Evolutionary conservation across 495 filamentous ascomycete genomes (phyloP).

Genomic region (Hypoxylon perforatum): DNA sequence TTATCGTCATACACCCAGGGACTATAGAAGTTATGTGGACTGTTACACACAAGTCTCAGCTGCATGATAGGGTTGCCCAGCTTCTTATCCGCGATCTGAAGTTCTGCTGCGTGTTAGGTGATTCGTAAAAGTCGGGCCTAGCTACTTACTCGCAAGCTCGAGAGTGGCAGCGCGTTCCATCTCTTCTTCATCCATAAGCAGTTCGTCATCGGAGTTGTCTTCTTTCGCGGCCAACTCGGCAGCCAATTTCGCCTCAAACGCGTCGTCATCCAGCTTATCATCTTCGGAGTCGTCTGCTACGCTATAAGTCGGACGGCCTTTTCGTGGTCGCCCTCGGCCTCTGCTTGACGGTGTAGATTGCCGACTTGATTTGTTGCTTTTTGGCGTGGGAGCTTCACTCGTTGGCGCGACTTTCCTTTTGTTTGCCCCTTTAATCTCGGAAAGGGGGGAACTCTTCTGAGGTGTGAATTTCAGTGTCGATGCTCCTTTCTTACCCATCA

Average conservation of each 20-base stretch:
- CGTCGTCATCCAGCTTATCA: slow-evolving; percentile 78
- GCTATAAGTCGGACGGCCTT: slow-evolving; percentile 57
- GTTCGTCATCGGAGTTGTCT: slow-evolving; percentile 58
- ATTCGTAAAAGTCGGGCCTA: not conserved
- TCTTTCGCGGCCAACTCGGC: slow-evolving; percentile 66
- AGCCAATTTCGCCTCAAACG: slow-evolving; percentile 76
- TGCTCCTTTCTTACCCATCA: slow-evolving; percentile 57
- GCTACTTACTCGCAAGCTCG: slow-evolving; percentile 76
- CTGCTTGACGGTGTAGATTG: slow-evolving; percentile 74
- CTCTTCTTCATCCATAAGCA: slow-evolving; percentile 64
- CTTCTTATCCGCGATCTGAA: slow-evolving; percentile 90
- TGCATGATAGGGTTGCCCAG: slow-evolving; percentile 95
- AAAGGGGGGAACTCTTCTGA: slow-evolving; percentile 27
- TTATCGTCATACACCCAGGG: slow-evolving; percentile 73
- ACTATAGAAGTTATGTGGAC: slow-evolving; percentile 96
- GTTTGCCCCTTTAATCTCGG: slow-evolving; percentile 41
- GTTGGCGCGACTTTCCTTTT: slow-evolving; percentile 59
- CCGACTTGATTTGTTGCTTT: slow-evolving; percentile 78
- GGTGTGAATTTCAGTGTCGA: slow-evolving; percentile 32
- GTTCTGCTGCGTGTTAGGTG: slow-evolving; percentile 59
- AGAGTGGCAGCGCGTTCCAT: slow-evolving; percentile 76
- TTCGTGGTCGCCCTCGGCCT: slow-evolving; percentile 55
- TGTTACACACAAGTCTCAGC: slow-evolving; percentile 90
- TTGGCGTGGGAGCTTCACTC: slow-evolving; percentile 53
- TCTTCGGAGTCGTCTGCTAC: slow-evolving; percentile 68